Base-by-base conservation (phyloP, 2,329 filamentous ascomycete genomes). In the Pyricularia sp. region DNA sequence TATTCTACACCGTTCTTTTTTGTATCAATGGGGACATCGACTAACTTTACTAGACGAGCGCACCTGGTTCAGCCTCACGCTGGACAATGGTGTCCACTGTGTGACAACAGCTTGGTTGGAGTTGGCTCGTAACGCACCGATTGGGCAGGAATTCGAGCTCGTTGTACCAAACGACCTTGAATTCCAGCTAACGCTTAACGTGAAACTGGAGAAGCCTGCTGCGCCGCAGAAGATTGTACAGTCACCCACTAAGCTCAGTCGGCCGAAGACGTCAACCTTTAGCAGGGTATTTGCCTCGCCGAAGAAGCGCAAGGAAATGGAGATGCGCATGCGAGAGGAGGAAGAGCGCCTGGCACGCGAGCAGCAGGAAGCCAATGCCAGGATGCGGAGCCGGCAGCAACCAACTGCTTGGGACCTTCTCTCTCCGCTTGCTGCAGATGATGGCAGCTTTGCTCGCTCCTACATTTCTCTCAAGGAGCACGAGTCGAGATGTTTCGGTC, bases 1-100 rank as follows among this genome's bases (percentile, higher is more conserved):
- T n/a, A n/a, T 14, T 64, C 23, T n/a, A 36, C n/a, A 67, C 77
- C 72, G 64, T 64, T 33, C 72, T 64, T 64, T 36, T 11, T 6
- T 20, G 10, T 12, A 42, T 5, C 14, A 20, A 17, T 31, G 1
- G 4, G 25, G 2, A 5, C 30, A 30, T 25, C 26, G 55, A 12
- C 7, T 30, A 36, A 20, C 12, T 5, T 10, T 64, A 9, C 72
- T 63, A 95, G 92, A 91, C 75, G 94, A 98, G 79, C 90, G 92
- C 68, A 92, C 92, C 2, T 95, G 92, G 86, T 99, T 99, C 81
- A 94, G 94, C 74, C 86, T 99, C 12, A 99, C 95, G 0, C 86
- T 99, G n/a, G 95, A 99, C 79, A 99, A 99, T 72, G 95, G 95
- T 30, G 88, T 99, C 1, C 95, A 99, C 78, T 99, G 95, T 75